These are phyloP conservation scores for Serendipita sp. DNA, from an alignment of 768 basidiomycete genomes.

Conservation along the genomic window DNA sequence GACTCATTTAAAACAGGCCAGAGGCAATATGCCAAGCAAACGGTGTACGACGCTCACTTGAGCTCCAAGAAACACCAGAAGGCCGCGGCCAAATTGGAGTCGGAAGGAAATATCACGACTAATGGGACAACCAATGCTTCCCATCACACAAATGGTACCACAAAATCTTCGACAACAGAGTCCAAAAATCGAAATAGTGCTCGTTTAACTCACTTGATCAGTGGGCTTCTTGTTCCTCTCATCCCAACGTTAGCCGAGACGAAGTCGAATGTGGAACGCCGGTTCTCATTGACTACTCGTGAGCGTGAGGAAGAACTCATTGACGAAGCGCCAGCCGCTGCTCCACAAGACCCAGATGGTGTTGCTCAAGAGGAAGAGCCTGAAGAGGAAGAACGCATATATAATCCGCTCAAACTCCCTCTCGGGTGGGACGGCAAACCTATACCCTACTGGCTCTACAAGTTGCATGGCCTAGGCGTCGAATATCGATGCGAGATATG, in stretches of 20 bases:
- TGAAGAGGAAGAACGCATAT: slow-evolving; percentile 91
- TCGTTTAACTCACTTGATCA: slow-evolving; percentile 51
- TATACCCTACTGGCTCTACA: slow-evolving; percentile 97
- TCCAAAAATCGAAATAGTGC: slow-evolving; percentile 51
- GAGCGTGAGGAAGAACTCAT: slow-evolving; percentile 89
- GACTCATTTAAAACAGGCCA: slow-evolving; percentile 43
- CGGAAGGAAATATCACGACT: not conserved
- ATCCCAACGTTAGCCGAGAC: slow-evolving; percentile 65
- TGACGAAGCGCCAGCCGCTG: slow-evolving; percentile 42
- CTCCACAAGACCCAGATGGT: slow-evolving; percentile 32
- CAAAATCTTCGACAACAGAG: slow-evolving; percentile 20
- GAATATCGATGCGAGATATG: slow-evolving; percentile 98
- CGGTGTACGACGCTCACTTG: slow-evolving; percentile 91
- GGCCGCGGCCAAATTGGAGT: slow-evolving; percentile 49
- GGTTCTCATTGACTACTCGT: slow-evolving; percentile 91
- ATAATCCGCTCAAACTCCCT: slow-evolving; percentile 94
- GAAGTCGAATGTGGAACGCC: slow-evolving; percentile 88
- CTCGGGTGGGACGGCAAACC: slow-evolving; percentile 98
- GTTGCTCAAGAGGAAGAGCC: slow-evolving; percentile 51
- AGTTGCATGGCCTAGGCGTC: slow-evolving; percentile 94
- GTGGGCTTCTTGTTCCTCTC: slow-evolving; percentile 50
- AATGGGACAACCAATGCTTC: slow-evolving; percentile 16
- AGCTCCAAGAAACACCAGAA: slow-evolving; percentile 94
- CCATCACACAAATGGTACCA: slow-evolving; percentile 26
- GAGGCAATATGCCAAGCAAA: slow-evolving; percentile 90